Evolutionary conservation across 2,329 filamentous ascomycete genomes (phyloP).

Genomic region (Aspergillus chevalieri): DNA sequence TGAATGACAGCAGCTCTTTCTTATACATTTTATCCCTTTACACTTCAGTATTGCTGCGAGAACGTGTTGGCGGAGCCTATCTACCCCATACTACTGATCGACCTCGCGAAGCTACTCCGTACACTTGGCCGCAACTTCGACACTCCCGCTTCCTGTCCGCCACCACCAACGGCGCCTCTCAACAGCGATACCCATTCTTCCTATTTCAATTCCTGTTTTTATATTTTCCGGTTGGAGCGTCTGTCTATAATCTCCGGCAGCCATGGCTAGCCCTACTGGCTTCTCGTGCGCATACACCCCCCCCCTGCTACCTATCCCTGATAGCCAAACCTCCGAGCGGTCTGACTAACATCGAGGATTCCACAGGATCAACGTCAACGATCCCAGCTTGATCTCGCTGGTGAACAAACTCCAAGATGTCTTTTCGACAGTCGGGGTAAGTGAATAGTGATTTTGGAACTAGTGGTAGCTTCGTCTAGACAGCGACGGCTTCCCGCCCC

Average conservation of each 20-base stretch:
- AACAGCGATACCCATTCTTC: background rate
- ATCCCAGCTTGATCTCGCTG: constrained; percentile 66
- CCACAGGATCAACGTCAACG: constrained; percentile 64
- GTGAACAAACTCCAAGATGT: constrained; percentile 99
- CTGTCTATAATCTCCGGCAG: constrained; percentile 22
- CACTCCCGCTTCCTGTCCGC: background rate
- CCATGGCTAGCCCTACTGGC: constrained; percentile 41
- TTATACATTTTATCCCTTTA: no score
- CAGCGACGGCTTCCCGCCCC: background rate
- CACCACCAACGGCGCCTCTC: no score
- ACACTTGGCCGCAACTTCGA: constrained; percentile 2
- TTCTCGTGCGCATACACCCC: constrained; percentile 37
- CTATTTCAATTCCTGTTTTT: background rate
- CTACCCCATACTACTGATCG: background rate
- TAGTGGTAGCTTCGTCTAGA: background rate
- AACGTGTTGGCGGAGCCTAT: background rate
- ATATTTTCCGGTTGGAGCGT: constrained; percentile 3
- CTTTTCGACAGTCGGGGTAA: constrained; percentile 86
- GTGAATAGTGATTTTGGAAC: constrained; percentile 26
- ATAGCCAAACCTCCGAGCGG: constrained; percentile 8
- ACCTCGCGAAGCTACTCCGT: background rate
- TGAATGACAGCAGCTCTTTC: no score
- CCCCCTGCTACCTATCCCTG: constrained; percentile 18
- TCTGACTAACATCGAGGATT: constrained; percentile 19
- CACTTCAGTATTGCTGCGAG: background rate